Evolutionary conservation across 495 filamentous ascomycete genomes (phyloP).

Genomic region (Penicillium bialowiezense): DNA sequence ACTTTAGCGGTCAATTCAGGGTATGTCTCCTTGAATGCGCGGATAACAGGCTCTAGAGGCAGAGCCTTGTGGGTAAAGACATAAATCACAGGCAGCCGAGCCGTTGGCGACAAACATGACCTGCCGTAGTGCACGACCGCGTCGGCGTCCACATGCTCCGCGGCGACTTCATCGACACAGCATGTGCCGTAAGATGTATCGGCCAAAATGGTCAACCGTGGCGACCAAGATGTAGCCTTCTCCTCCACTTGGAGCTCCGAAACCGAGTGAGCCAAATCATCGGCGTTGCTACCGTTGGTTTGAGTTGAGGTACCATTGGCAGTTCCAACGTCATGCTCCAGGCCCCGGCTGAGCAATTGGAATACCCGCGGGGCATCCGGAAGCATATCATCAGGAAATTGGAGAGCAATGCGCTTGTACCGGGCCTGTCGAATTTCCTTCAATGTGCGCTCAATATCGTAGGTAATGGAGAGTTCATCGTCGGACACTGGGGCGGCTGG

Average conservation of each 20-base stretch:
- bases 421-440: constrained; percentile 65
- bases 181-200: constrained; percentile 97
- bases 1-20: constrained; percentile 59
- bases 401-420: constrained; percentile 79
- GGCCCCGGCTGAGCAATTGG: constrained; percentile 58
- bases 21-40: constrained; percentile 67
- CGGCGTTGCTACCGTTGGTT: constrained; percentile 13
- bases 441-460: constrained; percentile 84
- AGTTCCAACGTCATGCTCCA: constrained; percentile 37
- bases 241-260: constrained; percentile 32
- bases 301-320: constrained; percentile 15
- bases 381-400: constrained; percentile 93
- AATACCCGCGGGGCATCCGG: constrained; percentile 81
- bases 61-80: constrained; percentile 78
- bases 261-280: constrained; percentile 24
- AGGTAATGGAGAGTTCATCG: constrained; percentile 70
- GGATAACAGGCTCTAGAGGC: constrained; percentile 51
- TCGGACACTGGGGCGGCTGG: constrained; percentile 48
- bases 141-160: constrained; percentile 88
- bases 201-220: constrained; percentile 78
- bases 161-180: constrained; percentile 96
- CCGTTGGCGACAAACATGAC: constrained; percentile 87
- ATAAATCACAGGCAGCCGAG: constrained; percentile 84
- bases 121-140: constrained; percentile 94
- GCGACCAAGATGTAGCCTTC: constrained; percentile 26